Conservation (phyloP, 441 rosid genomes). For the Aleurites moluccanus region DNA sequence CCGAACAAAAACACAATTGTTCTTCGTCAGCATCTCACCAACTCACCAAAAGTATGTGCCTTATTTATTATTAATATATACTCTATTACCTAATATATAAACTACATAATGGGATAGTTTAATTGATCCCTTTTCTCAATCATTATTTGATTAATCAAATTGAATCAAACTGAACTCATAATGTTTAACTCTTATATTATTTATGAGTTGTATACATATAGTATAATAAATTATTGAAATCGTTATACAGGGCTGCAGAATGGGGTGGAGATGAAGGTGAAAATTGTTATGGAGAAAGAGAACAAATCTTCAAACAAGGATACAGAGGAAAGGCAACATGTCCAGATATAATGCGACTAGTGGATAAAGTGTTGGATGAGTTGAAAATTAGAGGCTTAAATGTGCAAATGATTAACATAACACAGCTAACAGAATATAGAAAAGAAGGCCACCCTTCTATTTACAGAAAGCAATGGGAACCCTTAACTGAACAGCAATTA, state of each 20-base stretch:
- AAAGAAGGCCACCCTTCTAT: constrained; percentile 91
- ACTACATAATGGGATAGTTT: too few species aligned
- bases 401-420: constrained; percentile 66
- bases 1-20: constrained; percentile 52
- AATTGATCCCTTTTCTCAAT: too few species aligned
- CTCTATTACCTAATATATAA: too few species aligned
- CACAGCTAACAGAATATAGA: constrained; percentile 84
- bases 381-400: constrained; percentile 59
- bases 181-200: constrained; percentile 27
- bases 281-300: constrained; percentile 66
- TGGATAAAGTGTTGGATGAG: constrained; percentile 46
- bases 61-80: too few species aligned
- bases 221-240: too few species aligned
- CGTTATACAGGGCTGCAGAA: constrained; percentile 43
- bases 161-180: background rate
- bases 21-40: constrained; percentile 86
- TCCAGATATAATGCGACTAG: constrained; percentile 61
- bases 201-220: too few species aligned
- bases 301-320: constrained; percentile 48
- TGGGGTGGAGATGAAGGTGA: constrained; percentile 68
- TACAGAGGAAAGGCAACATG: constrained; percentile 83
- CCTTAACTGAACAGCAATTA: constrained; percentile 49
- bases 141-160: too few species aligned
- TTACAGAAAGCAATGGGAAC: constrained; percentile 88
- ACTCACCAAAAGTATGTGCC: constrained; percentile 68